A percentile compares a stretch with the other conserved stretches of the same genome.
phyloP scores from a whole-genome alignment of 495 filamentous ascomycete species.

The Daldinia caldariorum region DNA sequence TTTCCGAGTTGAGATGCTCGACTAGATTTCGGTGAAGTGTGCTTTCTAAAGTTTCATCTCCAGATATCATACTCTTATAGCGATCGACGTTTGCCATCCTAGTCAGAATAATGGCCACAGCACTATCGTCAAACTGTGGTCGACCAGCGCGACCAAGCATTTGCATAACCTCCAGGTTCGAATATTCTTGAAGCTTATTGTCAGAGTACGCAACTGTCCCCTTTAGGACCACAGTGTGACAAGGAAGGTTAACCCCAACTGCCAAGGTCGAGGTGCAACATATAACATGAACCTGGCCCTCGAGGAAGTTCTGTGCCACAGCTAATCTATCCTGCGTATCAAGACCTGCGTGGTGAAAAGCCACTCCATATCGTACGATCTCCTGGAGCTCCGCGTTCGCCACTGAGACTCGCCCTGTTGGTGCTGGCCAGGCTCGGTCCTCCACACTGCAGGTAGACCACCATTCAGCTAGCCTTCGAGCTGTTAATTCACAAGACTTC shows the following conservation, averaged over 20 bases:
- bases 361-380: slow-evolving; percentile 75
- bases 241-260: slow-evolving; percentile 92
- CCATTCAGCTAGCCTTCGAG: slow-evolving; percentile 73
- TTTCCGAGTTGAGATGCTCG: slow-evolving; percentile 94
- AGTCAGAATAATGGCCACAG: slow-evolving; percentile 88
- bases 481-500: slow-evolving; percentile 79
- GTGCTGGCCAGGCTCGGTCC: slow-evolving; percentile 74
- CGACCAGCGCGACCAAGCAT: slow-evolving; percentile 95
- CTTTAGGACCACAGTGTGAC: slow-evolving; percentile 92
- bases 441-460: slow-evolving; percentile 66
- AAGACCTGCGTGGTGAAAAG: slow-evolving; percentile 94
- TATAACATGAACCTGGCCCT: slow-evolving; percentile 83
- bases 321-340: slow-evolving; percentile 72
- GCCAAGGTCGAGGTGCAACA: slow-evolving; percentile 96
- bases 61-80: slow-evolving; percentile 86
- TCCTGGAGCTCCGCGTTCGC: slow-evolving; percentile 70
- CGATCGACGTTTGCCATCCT: slow-evolving; percentile 69
- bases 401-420: slow-evolving; percentile 64
- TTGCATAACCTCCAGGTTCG: slow-evolving; percentile 95
- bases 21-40: slow-evolving; percentile 87
- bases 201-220: slow-evolving; percentile 81
- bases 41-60: slow-evolving; percentile 86
- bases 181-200: slow-evolving; percentile 74
- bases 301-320: slow-evolving; percentile 77
- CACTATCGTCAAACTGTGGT: slow-evolving; percentile 90